Conservation (phyloP, 306 rosid genomes). For the Trichosanthes truncata region DNA sequence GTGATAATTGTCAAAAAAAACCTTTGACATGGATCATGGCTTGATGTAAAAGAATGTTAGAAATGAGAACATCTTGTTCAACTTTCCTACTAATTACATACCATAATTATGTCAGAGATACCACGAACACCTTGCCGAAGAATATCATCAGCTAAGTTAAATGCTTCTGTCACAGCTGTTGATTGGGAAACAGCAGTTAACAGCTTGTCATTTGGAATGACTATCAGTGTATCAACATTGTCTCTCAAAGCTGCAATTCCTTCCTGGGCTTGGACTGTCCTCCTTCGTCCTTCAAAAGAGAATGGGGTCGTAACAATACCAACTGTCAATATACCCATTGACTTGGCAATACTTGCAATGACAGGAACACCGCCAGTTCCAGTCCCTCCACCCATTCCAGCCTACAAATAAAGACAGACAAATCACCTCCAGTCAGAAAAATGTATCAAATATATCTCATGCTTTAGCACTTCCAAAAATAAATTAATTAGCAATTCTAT, state of each 20-base stretch:
- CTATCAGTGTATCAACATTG: conserved; percentile 89
- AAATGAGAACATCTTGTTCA: neutral
- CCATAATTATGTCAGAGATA: conserved; percentile 97
- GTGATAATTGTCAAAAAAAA: neutral
- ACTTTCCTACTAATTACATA: conserved; percentile 20
- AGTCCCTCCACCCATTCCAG: conserved; percentile 99
- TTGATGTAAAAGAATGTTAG: neutral
- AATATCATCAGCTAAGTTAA: conserved; percentile 95
- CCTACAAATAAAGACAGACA: conserved; percentile 34
- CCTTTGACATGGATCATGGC: neutral
- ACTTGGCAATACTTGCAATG: conserved; percentile 89
- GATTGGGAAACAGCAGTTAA: conserved; percentile 93
- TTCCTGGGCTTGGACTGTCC: conserved; percentile 99
- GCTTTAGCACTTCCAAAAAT: neutral
- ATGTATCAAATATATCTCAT: conserved; percentile 3
- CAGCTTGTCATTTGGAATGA: conserved; percentile 96
- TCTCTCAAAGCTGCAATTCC: conserved; percentile 97
- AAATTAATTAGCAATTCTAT: neutral
- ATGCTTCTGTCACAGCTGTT: conserved; percentile 98
- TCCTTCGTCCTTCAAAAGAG: conserved; percentile 93
- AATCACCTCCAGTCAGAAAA: conserved; percentile 15
- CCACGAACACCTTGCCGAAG: conserved; percentile 99
- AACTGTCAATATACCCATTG: conserved; percentile 95
- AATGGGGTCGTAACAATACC: conserved; percentile 98
- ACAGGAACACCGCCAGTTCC: conserved; percentile 99